Percentiles rank a stretch among this genome's conserved stretches.
Evolutionary conservation across 2,329 filamentous ascomycete species (phyloP).

Genomic region (Cladorrhinum sp.): DNA sequence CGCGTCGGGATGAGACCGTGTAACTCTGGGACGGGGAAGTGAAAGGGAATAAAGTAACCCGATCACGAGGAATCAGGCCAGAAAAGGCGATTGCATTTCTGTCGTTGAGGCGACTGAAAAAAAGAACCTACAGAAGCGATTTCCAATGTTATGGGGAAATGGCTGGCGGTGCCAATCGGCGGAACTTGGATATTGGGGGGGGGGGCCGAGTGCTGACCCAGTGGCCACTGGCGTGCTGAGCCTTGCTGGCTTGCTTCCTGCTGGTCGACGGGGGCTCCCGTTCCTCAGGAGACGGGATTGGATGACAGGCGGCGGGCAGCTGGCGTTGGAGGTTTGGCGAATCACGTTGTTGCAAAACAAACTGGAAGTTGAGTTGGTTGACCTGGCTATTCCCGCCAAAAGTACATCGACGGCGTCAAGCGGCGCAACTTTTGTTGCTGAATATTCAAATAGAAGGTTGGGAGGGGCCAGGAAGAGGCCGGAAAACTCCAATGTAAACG

Average conservation of each 20-base stretch:
- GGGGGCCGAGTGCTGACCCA: conserved; percentile 13
- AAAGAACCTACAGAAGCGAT: conserved; percentile 19
- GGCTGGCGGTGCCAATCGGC: conserved; percentile 9
- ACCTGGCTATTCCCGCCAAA: conserved; percentile 6
- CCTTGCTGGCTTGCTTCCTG: conserved; percentile 7
- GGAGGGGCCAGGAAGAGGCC: not conserved
- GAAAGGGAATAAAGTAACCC: conserved; percentile 7
- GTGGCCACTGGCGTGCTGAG: conserved; percentile 17
- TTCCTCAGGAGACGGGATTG: conserved; percentile 31
- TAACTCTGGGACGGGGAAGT: not conserved
- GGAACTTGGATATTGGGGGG: conserved; percentile 17
- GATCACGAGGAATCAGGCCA: conserved; percentile 8
- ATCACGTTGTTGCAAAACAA: conserved; percentile 1
- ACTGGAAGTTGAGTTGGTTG: conserved; percentile 2
- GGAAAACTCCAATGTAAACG: not conserved
- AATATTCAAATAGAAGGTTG: not conserved
- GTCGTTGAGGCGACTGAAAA: conserved; percentile 6
- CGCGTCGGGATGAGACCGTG: conserved; percentile 7
- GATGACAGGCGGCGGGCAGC: conserved; percentile 2
- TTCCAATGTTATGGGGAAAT: conserved; percentile 20
- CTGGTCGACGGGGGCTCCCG: conserved; percentile 20
- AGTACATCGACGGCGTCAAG: conserved; percentile 7
- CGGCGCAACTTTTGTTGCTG: conserved; percentile 15
- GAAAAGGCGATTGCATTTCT: conserved; percentile 12
- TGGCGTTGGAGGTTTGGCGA: conserved; percentile 14